These are phyloP conservation scores for Fusarium albosuccineum DNA, from an alignment of 2,329 filamentous ascomycete genomes.

Conservation along the genomic window DNA sequence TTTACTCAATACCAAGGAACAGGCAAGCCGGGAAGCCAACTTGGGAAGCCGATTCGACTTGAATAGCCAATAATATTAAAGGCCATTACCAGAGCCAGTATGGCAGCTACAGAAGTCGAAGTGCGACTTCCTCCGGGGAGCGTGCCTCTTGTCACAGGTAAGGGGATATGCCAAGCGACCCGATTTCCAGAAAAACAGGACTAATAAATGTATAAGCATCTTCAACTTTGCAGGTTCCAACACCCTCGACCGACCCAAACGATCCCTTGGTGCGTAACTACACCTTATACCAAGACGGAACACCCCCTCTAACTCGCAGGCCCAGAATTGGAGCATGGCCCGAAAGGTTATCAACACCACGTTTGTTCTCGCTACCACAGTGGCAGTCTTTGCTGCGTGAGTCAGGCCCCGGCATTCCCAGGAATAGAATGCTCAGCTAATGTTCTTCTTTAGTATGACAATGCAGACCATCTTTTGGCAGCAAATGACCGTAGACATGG, in stretches of 20 bases:
- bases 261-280: constrained; percentile 43
- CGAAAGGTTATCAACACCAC: constrained; percentile 45
- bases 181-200: not conserved
- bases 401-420: not conserved
- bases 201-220: not conserved
- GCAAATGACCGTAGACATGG: constrained; percentile 46
- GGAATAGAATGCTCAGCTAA: not conserved
- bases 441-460: not conserved
- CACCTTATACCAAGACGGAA: not conserved
- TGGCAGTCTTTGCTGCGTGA: constrained; percentile 41
- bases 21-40: not conserved
- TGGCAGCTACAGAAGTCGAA: not conserved
- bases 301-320: not conserved
- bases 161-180: not conserved
- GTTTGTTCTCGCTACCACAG: constrained; percentile 40
- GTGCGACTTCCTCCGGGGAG: not conserved
- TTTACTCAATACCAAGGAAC: not conserved
- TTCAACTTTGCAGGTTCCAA: constrained; percentile 13
- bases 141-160: constrained; percentile 2
- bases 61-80: not conserved
- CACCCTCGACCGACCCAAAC: constrained; percentile 38
- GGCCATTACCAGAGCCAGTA: not conserved
- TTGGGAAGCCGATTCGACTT: not conserved
- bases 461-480: constrained; percentile 46
- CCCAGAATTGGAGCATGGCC: constrained; percentile 44